Base-by-base conservation (phyloP, 805 yeast species). In the Candida chauliodis region DNA sequence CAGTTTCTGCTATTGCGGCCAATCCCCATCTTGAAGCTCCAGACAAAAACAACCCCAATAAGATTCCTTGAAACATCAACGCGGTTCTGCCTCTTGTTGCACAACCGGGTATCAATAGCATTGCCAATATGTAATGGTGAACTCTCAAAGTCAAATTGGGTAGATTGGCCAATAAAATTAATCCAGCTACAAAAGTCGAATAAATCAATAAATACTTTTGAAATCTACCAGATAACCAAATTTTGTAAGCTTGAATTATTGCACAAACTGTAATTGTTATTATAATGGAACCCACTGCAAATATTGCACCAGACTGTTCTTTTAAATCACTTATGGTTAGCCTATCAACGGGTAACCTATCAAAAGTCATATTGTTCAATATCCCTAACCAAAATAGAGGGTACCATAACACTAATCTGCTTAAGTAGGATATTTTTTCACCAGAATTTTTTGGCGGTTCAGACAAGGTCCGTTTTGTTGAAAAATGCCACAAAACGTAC, bases 21-120 rank as follows among this genome's bases (percentile, higher is more conserved):
- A 84, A 80, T 40, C 93, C 97, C 99, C 99, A 91, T 40, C 95
- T 68, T 0, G 95, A 78, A 1, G 87, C 79, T 0, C 99, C 99
- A 16, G 90, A 83, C 5, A 89, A 68, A 35, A 84, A 71, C 31
- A 91, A 65, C 0, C 97, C 99, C 0, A 87, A 56, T 17, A 91
- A 63, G 1, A 91, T 74, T 2, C 97, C 98, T 55, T 90, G 96
- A 53, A 86, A 83, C 7, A 83, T 50, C 47, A 84, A 67, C 0
- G 90, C 89, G 0, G 85, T 69, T 28, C 75, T 54, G 0, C 93
- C 90, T 46, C 78, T 67, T 0, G 91, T 84, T 2, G 80, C 72
- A 29, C 96, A 86, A 0, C 96, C 97, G 0, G 96, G 95, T 2
- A 90, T 67, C 21, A 90, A 64, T 0, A 85, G 45, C 53, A 89